Base-by-base conservation (phyloP, 116 monocot genomes). In the Papilionanthe hybrid region DNA sequence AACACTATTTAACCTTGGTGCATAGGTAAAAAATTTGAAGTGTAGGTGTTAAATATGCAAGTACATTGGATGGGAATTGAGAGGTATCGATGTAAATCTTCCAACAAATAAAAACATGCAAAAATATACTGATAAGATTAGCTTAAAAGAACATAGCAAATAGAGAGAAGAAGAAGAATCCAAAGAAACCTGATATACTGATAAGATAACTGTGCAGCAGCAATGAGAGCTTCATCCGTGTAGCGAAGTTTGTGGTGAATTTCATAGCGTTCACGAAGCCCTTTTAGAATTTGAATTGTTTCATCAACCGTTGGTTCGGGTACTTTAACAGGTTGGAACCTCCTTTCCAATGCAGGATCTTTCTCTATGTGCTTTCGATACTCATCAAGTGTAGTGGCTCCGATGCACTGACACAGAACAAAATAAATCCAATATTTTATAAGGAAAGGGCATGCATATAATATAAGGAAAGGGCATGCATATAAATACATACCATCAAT, bases 281-380 rank as follows among this genome's bases (percentile, higher is more conserved):
- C 96, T 65, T 73, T 84, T 44, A 96, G 75, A 60, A 96, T 96
- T 71, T 84, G 87, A 84, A 96, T 96, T 30, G 96, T 93, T 56
- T 96, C 96, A 79, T 96, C 96, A 7, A 96, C 96, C 47, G 91
- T 91, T 19, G 96, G 96, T 79, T 96, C 93, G 17, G 96, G 93
- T 5, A 93, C 93, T 81, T 82, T 93, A 5, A 96, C 96, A 41
- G 93, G 96, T 79, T 96, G 96, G 68, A 96, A 96, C 23, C 96
- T 83, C 76, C 96, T 90, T 78, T 96, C 96, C 72, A 96, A 74
- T 58, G 96, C 96, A 42, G 96, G 96, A 81, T 96, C 96, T 72
- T 96, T 96, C 87, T 96, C 96, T 66, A 96, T 92, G 72, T 96
- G 91, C 74, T 96, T 96, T 74, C 96, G 85, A 57, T 96, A 96